Evolutionary conservation across 2,329 filamentous ascomycete species (phyloP).

Genomic region (Escovopsis weberi): DNA sequence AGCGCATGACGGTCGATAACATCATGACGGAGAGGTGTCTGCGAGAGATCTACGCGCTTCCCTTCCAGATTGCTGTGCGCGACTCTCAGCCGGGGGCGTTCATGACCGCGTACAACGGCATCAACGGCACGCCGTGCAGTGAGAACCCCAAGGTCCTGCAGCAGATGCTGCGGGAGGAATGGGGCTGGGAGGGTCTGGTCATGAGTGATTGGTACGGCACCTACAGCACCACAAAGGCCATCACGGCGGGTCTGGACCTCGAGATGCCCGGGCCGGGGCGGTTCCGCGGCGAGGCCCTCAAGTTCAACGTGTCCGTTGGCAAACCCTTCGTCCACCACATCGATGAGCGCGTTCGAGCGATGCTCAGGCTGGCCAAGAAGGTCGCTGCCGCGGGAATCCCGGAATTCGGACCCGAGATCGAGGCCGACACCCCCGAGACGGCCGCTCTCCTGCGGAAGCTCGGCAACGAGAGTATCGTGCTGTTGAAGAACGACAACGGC

Average conservation of each 20-base stretch:
- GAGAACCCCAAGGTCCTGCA: constrained; percentile 37
- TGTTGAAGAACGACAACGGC: constrained; percentile 56
- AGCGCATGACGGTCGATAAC: constrained; percentile 39
- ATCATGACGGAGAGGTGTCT: constrained; percentile 41
- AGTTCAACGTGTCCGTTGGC: constrained; percentile 37
- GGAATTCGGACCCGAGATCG: constrained; percentile 38
- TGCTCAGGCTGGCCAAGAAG: constrained; percentile 46
- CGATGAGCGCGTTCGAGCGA: constrained; percentile 41
- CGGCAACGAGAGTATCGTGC: constrained; percentile 54
- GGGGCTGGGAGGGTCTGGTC: constrained; percentile 41
- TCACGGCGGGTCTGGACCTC: constrained; percentile 38
- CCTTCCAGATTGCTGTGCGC: constrained; percentile 41
- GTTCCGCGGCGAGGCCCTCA: constrained; percentile 35
- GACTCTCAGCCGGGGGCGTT: constrained; percentile 36
- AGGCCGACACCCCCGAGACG: constrained; percentile 44
- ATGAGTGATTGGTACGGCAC: constrained; percentile 48
- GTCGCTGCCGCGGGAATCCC: constrained; percentile 37
- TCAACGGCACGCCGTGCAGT: constrained; percentile 41
- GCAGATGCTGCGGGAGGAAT: constrained; percentile 38
- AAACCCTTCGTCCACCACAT: constrained; percentile 41
- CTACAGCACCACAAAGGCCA: constrained; percentile 37
- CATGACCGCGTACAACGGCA: constrained; percentile 46
- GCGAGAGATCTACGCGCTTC: constrained; percentile 43
- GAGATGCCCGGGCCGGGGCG: constrained; percentile 45
- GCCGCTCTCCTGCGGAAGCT: constrained; percentile 49